Base-by-base conservation (phyloP, 1,284 basidiomycete species). In the Albatrellus sp. region DNA sequence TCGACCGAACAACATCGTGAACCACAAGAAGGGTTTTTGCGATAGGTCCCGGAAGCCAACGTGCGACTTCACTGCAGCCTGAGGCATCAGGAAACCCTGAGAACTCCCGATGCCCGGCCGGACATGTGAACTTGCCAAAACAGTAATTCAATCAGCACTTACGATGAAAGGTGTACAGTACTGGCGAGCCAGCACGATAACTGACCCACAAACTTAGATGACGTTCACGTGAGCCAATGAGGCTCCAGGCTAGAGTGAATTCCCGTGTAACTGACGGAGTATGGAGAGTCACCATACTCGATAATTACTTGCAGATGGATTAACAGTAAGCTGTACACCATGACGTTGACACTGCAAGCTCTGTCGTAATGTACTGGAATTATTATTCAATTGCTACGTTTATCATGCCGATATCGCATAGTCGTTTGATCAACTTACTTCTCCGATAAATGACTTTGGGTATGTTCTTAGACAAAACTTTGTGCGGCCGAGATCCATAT, bases 91-190 rank as follows among this genome's bases (percentile, higher is more conserved):
- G n/a, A n/a, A n/a, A n/a, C n/a, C n/a, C n/a, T n/a, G n/a, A n/a
- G n/a, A 60, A 53, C 75, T 72, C 5, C 69, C 59, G 20, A 76
- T 60, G 39, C 61, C 64, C 9, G 74, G 54, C 39, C 70, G 45
- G 16, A 75, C 49, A 28, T 56, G 43, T 0, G 70, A 61, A 10
- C 65, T 72, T 75, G 46, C 31, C 37, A 14, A 36, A n/a, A 12
- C 37, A 19, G 20, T 24, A 42, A 44, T 14, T 36, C 43, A 24
- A 20, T 32, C 13, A 47, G 34, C 17, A 28, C n/a, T 6, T 14
- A 20, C 32, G 37, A 37, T 24, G n/a, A n/a, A n/a, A n/a, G n/a
- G n/a, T n/a, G n/a, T n/a, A n/a, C n/a, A n/a, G n/a, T n/a, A n/a
- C n/a, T n/a, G n/a, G n/a, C 67, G 43, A 49, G 73, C 73, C 69